Evolutionary conservation across 2,329 filamentous ascomycete genomes (phyloP).

Genomic region (Harringtonia aguacate): DNA sequence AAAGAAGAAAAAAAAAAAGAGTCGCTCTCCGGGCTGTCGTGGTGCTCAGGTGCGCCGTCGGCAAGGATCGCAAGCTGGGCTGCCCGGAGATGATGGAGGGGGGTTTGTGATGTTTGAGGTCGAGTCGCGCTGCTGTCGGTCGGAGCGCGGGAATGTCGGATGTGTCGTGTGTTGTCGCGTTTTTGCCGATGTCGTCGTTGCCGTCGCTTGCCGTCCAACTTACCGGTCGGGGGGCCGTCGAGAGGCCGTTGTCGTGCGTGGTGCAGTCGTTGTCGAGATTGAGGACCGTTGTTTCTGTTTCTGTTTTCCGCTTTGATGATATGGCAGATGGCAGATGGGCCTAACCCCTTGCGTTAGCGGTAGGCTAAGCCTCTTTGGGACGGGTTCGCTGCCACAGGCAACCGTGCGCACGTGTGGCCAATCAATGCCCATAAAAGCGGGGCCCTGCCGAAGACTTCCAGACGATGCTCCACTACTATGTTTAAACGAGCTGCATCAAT

Average conservation of each 20-base stretch:
- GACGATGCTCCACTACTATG: no score
- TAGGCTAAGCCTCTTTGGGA: neutral
- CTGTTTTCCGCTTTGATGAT: neutral
- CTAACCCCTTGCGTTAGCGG: neutral
- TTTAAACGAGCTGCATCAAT: no score
- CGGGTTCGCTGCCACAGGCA: conserved; percentile 1
- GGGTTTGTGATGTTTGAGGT: neutral
- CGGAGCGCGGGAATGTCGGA: neutral
- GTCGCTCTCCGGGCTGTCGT: neutral
- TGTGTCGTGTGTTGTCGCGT: neutral
- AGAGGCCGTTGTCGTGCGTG: neutral
- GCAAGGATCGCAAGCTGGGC: neutral
- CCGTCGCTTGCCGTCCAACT: neutral
- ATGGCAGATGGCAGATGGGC: neutral
- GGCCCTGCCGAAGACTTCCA: no score
- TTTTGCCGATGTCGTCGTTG: neutral
- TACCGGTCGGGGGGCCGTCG: conserved; percentile 1
- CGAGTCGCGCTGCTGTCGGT: neutral
- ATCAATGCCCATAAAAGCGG: no score
- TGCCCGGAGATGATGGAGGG: neutral
- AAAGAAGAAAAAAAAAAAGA: neutral
- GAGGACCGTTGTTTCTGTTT: neutral
- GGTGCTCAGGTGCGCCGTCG: neutral
- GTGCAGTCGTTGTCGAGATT: neutral
- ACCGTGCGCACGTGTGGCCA: neutral